Percentiles rank a stretch among this genome's conserved stretches.
Conservation (phyloP, 176 grass and related monocot genomes). For the Oryza meridionalis region DNA sequence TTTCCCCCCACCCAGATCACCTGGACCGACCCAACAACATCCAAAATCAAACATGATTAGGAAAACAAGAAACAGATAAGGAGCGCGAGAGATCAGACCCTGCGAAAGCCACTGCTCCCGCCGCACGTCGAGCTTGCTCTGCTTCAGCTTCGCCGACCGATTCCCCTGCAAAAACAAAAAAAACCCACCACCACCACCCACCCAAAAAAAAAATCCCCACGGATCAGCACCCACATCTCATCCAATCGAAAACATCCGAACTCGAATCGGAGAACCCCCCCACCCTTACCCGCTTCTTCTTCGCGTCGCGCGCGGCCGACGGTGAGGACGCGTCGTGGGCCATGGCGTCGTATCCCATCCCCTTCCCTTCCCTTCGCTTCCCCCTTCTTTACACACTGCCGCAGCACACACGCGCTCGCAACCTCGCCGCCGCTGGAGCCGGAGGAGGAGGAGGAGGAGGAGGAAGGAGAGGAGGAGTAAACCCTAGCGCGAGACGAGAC, state of each 20-base stretch:
- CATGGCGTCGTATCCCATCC: constrained; percentile 71
- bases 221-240: constrained; percentile 36
- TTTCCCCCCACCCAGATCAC: background rate
- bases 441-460: background rate
- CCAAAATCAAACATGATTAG: constrained; percentile 20
- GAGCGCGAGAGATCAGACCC: constrained; percentile 54
- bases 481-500: constrained; percentile 39
- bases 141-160: constrained; percentile 86
- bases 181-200: background rate
- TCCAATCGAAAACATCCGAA: constrained; percentile 19
- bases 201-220: background rate
- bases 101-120: constrained; percentile 95
- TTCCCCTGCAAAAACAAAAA: constrained; percentile 52
- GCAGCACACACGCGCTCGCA: background rate
- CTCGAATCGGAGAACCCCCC: constrained; percentile 33
- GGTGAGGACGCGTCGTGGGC: constrained; percentile 46
- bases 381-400: too few species aligned
- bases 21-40: background rate
- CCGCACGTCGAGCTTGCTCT: constrained; percentile 87
- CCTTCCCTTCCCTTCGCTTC: constrained; percentile 9
- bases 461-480: background rate
- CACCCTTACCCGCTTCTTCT: constrained; percentile 73
- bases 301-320: constrained; percentile 57
- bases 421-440: constrained; percentile 10
- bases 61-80: background rate